phyloP scores from a whole-genome alignment of 2,329 filamentous ascomycete species.

The Epichloe scottii region DNA sequence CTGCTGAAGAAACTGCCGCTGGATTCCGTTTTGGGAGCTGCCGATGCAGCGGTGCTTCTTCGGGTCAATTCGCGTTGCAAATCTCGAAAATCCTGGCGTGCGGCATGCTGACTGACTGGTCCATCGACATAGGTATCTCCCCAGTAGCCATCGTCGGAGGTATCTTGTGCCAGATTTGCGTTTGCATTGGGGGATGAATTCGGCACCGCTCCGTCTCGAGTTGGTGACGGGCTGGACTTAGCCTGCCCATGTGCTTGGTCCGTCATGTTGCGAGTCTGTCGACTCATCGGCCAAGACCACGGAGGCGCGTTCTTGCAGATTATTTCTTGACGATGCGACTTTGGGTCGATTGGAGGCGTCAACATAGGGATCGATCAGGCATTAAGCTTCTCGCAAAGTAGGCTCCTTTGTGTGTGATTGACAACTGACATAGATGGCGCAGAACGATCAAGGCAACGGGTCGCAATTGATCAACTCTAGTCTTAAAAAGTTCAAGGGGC shows the following conservation, averaged over 20 bases:
- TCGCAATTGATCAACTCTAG: no score
- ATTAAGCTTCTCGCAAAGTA: no score
- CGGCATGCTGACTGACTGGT: slow-evolving; percentile 9
- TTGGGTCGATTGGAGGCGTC: no score
- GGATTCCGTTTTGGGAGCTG: background rate
- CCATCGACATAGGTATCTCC: slow-evolving; percentile 13
- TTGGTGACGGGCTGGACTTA: background rate
- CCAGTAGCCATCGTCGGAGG: slow-evolving; percentile 13
- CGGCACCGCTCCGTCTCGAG: background rate
- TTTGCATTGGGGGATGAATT: background rate
- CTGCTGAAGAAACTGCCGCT: background rate
- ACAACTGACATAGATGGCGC: no score
- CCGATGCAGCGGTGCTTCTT: slow-evolving; percentile 7
- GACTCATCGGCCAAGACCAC: no score
- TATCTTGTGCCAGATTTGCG: background rate
- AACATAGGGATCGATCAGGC: no score
- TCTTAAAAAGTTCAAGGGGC: background rate
- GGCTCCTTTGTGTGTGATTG: no score
- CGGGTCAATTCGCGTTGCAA: slow-evolving; percentile 13
- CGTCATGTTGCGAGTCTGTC: background rate
- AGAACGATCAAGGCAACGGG: no score
- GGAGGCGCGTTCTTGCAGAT: no score
- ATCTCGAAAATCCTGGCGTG: slow-evolving; percentile 10
- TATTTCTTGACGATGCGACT: no score
- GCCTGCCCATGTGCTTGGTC: background rate